Base-by-base conservation (phyloP, 148 eudicot genomes). In the Rhododendron griersonianum region DNA sequence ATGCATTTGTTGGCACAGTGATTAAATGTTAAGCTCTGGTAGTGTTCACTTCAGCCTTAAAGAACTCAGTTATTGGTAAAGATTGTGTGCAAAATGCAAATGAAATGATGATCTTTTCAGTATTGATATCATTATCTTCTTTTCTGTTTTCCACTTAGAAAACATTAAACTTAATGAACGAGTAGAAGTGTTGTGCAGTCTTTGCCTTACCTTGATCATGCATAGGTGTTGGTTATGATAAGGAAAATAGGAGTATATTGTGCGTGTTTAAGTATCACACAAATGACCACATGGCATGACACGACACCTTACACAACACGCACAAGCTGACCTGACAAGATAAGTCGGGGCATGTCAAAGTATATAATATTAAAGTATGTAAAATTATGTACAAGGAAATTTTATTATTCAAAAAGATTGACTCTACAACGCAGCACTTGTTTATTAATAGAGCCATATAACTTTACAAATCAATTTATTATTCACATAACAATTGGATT, bases 1-100 rank as follows among this genome's bases (percentile, higher is more conserved):
- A 75, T 82, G 77, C 48, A 45, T 75, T 33, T 4, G 21, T 73
- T 44, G 82, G 83, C 50, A 81, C 77, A 86, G 37, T 45, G 48
- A 59, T 78, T 78, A 78, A 35, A n/a, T 59, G 11, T 57, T 57
- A 25, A 78, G 21, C 45, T 63, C 28, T 35, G 81, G 71, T 16
- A 53, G 44, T 19, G 63, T 71, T 71, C 41, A 71, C 18, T 71
- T 37, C 44, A 15, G 19, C 15, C 47, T 63, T 47, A 75, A 41
- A 51, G 65, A 84, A 55, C 37, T 59, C 28, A 28, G 13, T 78
- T 41, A 23, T 51, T 51, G 65, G 83, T 15, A 15, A 51, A 80
- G 83, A 80, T 53, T 80, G 44, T 28, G 61, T 28, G 15, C 53
- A 50, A 25, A 30, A 39, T 28, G 7, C 53, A 50, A 25, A 30